phyloP scores from a whole-genome alignment of 106 monocot genomes.

The Platanthera zijinensis region DNA sequence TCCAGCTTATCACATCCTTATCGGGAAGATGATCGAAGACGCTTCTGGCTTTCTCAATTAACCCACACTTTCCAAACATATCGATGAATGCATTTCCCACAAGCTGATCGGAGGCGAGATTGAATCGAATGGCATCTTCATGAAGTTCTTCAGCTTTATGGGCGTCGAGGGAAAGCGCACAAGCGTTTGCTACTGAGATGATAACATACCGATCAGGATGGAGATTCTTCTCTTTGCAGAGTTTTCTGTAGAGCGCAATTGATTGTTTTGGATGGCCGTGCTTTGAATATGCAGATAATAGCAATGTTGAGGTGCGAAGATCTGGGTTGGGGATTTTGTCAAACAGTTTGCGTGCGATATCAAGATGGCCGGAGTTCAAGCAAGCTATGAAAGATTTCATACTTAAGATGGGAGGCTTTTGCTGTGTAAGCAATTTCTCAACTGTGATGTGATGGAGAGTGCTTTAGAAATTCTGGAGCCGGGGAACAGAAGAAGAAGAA shows the following conservation, averaged over 20 bases:
- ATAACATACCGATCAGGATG: conserved; percentile 35
- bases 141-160: conserved; percentile 41
- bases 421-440: background rate
- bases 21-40: conserved; percentile 33
- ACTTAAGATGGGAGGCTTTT: background rate
- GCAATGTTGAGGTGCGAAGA: conserved; percentile 29
- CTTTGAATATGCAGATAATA: conserved; percentile 45
- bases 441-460: background rate
- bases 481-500: background rate
- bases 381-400: background rate
- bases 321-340: conserved; percentile 56
- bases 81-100: conserved; percentile 52
- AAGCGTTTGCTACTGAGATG: conserved; percentile 42
- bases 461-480: background rate
- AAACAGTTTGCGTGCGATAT: conserved; percentile 37
- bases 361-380: conserved; percentile 27
- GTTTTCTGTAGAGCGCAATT: conserved; percentile 19
- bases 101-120: conserved; percentile 22
- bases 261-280: conserved; percentile 36
- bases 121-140: conserved; percentile 31
- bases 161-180: conserved; percentile 23
- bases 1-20: conserved; percentile 64
- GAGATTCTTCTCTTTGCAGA: conserved; percentile 20
- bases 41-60: conserved; percentile 17
- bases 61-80: conserved; percentile 64